Evolutionary conservation across 768 basidiomycete species (phyloP).

Genomic region (Galerina marginata): DNA sequence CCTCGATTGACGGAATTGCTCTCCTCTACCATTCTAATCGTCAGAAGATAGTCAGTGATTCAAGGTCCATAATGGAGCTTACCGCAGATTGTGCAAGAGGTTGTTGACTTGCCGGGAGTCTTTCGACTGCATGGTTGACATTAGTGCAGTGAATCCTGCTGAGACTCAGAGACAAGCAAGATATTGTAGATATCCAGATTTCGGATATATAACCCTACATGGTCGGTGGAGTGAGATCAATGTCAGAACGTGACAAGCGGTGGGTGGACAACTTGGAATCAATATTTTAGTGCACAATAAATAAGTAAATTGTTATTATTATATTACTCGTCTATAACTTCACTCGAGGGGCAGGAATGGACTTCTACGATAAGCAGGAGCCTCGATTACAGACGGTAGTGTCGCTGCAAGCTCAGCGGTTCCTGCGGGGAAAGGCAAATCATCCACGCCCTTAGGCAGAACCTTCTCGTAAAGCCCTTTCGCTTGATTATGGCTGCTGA

Average conservation of each 20-base stretch:
- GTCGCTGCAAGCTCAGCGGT: constrained; percentile 74
- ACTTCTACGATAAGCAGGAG: constrained; percentile 73
- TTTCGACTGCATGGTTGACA: constrained; percentile 12
- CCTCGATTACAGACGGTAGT: constrained; percentile 69
- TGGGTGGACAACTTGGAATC: not conserved
- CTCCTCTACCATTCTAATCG: constrained; percentile 51
- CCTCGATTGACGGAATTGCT: constrained; percentile 70
- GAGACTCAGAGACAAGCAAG: not conserved
- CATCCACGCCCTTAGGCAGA: constrained; percentile 80
- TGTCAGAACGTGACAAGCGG: not conserved
- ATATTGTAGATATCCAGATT: too few relatives aligned
- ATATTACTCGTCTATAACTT: constrained; percentile 17
- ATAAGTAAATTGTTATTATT: constrained; percentile 18
- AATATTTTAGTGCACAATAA: not conserved
- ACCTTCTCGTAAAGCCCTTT: constrained; percentile 79
- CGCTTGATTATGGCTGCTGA: constrained; percentile 66
- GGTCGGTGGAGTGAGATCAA: not conserved
- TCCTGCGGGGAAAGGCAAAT: constrained; percentile 92
- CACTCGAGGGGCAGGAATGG: constrained; percentile 82
- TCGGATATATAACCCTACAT: constrained; percentile 6
- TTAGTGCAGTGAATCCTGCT: constrained; percentile 1
- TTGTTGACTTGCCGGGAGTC: constrained; percentile 42
- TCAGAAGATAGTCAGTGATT: not conserved
- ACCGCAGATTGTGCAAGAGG: constrained; percentile 60
- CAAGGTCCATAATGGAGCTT: constrained; percentile 8